A percentile compares a stretch with the other conserved stretches of the same genome.
These are phyloP conservation scores for Cryphonectria carpinicola DNA, from an alignment of 2,329 filamentous ascomycete genomes.

Conservation along the genomic window DNA sequence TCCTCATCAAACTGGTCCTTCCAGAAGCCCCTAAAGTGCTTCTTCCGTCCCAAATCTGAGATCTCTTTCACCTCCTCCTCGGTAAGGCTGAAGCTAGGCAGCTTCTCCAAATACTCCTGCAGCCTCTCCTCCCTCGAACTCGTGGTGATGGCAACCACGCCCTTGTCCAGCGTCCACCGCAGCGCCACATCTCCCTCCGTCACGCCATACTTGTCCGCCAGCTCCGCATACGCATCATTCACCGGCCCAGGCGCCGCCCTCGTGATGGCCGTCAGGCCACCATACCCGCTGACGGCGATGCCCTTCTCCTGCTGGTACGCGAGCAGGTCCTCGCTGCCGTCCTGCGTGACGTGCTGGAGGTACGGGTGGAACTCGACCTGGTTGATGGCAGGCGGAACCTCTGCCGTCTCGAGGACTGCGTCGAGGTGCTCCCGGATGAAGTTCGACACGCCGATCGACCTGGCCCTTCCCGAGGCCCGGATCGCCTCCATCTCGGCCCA, in stretches of 20 bases:
- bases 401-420: slow-evolving; percentile 57
- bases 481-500: slow-evolving; percentile 64
- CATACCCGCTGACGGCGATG: slow-evolving; percentile 62
- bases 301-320: slow-evolving; percentile 42
- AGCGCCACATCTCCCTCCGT: slow-evolving; percentile 59
- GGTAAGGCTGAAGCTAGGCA: slow-evolving; percentile 57
- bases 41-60: slow-evolving; percentile 22
- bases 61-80: slow-evolving; percentile 58
- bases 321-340: slow-evolving; percentile 48
- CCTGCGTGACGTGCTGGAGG: slow-evolving; percentile 42
- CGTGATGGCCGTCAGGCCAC: slow-evolving; percentile 51
- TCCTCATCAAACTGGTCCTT: slow-evolving; percentile 19
- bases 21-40: slow-evolving; percentile 26
- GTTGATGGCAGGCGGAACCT: slow-evolving; percentile 66
- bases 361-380: slow-evolving; percentile 79
- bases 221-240: slow-evolving; percentile 51
- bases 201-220: slow-evolving; percentile 61
- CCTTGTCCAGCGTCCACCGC: slow-evolving; percentile 53
- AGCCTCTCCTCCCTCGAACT: slow-evolving; percentile 58
- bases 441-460: slow-evolving; percentile 76
- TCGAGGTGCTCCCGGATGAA: slow-evolving; percentile 60
- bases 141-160: slow-evolving; percentile 57
- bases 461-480: slow-evolving; percentile 63
- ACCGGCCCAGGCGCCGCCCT: slow-evolving; percentile 57
- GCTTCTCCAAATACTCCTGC: slow-evolving; percentile 52